Base-by-base conservation (phyloP, 371 early-diverging fungal genomes). In the Mortierella sp. region DNA sequence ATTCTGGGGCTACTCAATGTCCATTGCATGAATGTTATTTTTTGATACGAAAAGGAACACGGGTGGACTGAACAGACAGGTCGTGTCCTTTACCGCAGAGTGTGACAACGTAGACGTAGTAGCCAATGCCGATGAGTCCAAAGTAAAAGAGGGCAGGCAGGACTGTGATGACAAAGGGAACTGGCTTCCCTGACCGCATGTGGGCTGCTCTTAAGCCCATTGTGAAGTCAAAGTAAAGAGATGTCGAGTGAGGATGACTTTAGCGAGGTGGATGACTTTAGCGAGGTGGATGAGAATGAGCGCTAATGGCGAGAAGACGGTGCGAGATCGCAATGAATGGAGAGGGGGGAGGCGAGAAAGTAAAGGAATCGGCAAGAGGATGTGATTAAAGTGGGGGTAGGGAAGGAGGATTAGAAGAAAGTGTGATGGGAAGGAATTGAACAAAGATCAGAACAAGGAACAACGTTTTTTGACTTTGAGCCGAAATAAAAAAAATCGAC, bases 61-160 rank as follows among this genome's bases (percentile, higher is more conserved):
- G 37, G 14, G 50, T 34, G 48, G 48, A n/a, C 11, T 39, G 10
- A 29, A n/a, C n/a, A n/a, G n/a, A n/a, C n/a, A n/a, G n/a, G n/a
- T n/a, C n/a, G 10, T 14, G 29, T 7, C 40, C 68, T 31, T 37
- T 88, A 91, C 91, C 85, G 71, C 90, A 89, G n/a, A 89, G 74
- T 22, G 89, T 86, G 68, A 89, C 86, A 9, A 88, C 87, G 61
- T 88, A 90, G 64, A 86, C 84, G 66, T 90, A 91, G 86, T 90
- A 91, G 9, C 82, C 82, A 8, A 71, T 6, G 34, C 61, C 77
- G 50, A 82, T 77, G 29, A 82, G 78, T 22, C 24, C 55, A 16
- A 77, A 31, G 65, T 71, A 82, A n/a, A 82, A 82, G 40, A 74
- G 13, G 39, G 74, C 75, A 2, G 82, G 82, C n/a, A 82, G 64